These are phyloP conservation scores for Phoma sp. DNA, from an alignment of 2,329 filamentous ascomycete genomes.

Conservation along the genomic window DNA sequence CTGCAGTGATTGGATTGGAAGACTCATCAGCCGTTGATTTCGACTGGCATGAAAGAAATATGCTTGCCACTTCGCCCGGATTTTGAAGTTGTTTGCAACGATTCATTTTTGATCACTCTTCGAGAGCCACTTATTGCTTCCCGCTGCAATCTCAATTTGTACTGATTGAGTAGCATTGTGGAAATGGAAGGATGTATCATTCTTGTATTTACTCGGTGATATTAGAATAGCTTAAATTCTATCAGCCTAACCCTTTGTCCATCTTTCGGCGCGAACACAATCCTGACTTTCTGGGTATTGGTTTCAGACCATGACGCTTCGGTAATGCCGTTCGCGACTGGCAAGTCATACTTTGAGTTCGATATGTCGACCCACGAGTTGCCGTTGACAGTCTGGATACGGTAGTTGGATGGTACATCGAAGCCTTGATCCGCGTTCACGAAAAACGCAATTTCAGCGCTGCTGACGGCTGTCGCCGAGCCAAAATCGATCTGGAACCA, in stretches of 20 bases:
- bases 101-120: too few species aligned
- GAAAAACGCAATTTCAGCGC: constrained; percentile 50
- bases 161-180: too few species aligned
- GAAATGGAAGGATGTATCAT: too few species aligned
- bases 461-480: constrained; percentile 27
- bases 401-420: constrained; percentile 38
- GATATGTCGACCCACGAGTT: constrained; percentile 40
- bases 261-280: constrained; percentile 42
- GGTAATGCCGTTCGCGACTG: constrained; percentile 49
- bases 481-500: constrained; percentile 51
- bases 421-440: constrained; percentile 36
- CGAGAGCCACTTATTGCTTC: too few species aligned
- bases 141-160: too few species aligned
- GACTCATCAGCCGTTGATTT: too few species aligned
- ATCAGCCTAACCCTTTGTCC: constrained; percentile 45
- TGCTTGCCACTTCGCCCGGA: too few species aligned
- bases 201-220: too few species aligned
- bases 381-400: constrained; percentile 33
- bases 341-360: constrained; percentile 22
- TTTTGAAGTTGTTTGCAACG: too few species aligned
- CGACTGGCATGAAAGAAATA: too few species aligned
- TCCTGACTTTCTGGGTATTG: constrained; percentile 34
- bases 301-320: constrained; percentile 37
- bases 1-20: too few species aligned
- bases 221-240: constrained; percentile 47